These are phyloP conservation scores for Phytopythium helicoides DNA, from an alignment of 352 stramenopile genomes.

Conservation along the genomic window DNA sequence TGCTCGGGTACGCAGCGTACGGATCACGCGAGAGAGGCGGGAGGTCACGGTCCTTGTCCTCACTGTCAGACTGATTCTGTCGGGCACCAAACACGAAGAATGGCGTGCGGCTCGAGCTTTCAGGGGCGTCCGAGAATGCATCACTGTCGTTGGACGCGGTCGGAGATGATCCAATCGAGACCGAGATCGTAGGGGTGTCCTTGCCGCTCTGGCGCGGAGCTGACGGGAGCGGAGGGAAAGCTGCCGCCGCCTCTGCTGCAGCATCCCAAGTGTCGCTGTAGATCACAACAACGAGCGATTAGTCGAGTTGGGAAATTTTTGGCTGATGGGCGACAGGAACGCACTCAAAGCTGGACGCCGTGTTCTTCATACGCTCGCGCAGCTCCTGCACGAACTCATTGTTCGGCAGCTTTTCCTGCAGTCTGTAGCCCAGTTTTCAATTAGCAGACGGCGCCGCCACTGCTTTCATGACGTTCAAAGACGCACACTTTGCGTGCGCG, in stretches of 20 bases:
- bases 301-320: too few species aligned
- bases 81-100: constrained; percentile 44
- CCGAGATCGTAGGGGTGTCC: constrained; percentile 3
- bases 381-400: constrained; percentile 56
- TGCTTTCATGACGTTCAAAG: background rate
- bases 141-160: constrained; percentile 16
- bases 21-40: constrained; percentile 37
- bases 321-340: constrained; percentile 10
- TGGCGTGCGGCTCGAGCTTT: constrained; percentile 18
- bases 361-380: constrained; percentile 45
- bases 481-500: constrained; percentile 49
- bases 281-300: background rate
- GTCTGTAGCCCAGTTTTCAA: constrained; percentile 18
- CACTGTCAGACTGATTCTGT: background rate
- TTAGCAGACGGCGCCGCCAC: too few species aligned
- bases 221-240: constrained; percentile 11
- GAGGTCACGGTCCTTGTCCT: constrained; percentile 13
- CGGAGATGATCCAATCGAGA: background rate
- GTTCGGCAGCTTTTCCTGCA: constrained; percentile 37
- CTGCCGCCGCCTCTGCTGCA: constrained; percentile 6
- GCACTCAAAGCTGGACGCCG: constrained; percentile 35
- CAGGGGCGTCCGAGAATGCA: constrained; percentile 17
- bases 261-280: constrained; percentile 52
- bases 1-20: constrained; percentile 22
- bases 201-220: background rate